A percentile compares a stretch with the other conserved stretches of the same genome.
Conservation (phyloP, 441 rosid species). For the Lagerstroemia fauriei region DNA sequence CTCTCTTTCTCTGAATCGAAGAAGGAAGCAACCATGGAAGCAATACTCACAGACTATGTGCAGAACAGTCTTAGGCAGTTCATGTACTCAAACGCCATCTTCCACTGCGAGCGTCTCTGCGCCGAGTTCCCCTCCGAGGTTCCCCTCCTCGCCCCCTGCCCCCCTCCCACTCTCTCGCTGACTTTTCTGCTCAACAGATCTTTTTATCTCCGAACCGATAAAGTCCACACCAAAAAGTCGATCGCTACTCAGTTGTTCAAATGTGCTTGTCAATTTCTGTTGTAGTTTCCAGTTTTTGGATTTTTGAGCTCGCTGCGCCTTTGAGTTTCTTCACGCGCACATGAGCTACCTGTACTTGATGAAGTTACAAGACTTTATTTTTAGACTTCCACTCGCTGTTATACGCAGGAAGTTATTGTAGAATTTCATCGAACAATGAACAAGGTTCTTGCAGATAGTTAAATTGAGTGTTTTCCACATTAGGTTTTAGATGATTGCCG, state of each 20-base stretch:
- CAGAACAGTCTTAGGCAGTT: slow-evolving; percentile 82
- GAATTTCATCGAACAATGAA: background rate
- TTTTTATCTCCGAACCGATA: background rate
- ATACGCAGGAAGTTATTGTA: background rate
- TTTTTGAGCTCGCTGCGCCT: background rate
- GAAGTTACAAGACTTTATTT: background rate
- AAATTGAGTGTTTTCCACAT: background rate
- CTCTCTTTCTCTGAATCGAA: slow-evolving; percentile 26
- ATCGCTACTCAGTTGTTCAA: background rate
- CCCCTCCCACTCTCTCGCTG: background rate
- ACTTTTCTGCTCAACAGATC: background rate
- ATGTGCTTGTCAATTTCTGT: background rate
- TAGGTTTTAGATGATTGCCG: background rate
- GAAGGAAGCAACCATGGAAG: slow-evolving; percentile 64
- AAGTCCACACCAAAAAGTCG: background rate
- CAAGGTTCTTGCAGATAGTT: background rate
- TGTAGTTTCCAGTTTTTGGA: background rate
- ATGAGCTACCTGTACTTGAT: background rate
- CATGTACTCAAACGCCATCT: slow-evolving; percentile 77
- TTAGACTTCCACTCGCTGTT: background rate
- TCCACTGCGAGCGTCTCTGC: slow-evolving; percentile 93
- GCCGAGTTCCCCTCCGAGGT: slow-evolving; percentile 98
- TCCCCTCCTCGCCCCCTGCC: background rate
- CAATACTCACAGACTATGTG: slow-evolving; percentile 71
- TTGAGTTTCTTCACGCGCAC: background rate